Evolutionary conservation across 108 stramenopile species (phyloP), one percentile per base, ranked within the genome.

Genomic region (Seminavis robusta): DNA sequence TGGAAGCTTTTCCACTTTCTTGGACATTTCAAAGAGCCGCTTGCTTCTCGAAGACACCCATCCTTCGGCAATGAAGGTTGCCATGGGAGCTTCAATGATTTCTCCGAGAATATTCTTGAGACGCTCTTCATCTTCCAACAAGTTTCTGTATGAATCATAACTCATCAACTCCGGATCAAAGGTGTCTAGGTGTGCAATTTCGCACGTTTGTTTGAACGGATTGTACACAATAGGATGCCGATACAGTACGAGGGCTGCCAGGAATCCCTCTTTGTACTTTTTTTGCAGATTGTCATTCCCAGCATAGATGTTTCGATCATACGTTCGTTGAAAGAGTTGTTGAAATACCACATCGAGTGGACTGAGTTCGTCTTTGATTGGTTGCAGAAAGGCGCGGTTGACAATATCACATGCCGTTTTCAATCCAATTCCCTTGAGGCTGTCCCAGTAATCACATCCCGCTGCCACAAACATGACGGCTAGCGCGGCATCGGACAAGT

Each of bases 391-490:
- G 2, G 66, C 71, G 0, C 61, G 33, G 23, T 61, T 59, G 4
- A 92, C 82, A 44, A 83, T 71, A 48, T 82, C 67, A 37, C 88
- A 57, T 3, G 97, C 97, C 3, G 84, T 95, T 6, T 69, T 48
- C 29, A 97, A 54, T 20, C 97, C 99, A 49, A 98, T 79, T 0
- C 95, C 94, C 10, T 69, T 67, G 20, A 98, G 52, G 13, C 77
- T 73, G 4, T 73, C 38, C 25, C 86, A 75, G 54, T 99, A 99
- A 73, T 99, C 99, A 48, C 98, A 99, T 8, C 99, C 99, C 29
- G 90, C 67, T 6, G 92, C 60, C 6, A 97, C 90, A 69, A 95
- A 97, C 74, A 98, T 77, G 50, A 76, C 61, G 0, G 91, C 74
- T 58, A 98, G 71, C 97, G 95, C 95, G 44, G 70, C 73, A 24